Base-by-base conservation (phyloP, 2,329 filamentous ascomycete genomes). In the Exophiala calicioides region DNA sequence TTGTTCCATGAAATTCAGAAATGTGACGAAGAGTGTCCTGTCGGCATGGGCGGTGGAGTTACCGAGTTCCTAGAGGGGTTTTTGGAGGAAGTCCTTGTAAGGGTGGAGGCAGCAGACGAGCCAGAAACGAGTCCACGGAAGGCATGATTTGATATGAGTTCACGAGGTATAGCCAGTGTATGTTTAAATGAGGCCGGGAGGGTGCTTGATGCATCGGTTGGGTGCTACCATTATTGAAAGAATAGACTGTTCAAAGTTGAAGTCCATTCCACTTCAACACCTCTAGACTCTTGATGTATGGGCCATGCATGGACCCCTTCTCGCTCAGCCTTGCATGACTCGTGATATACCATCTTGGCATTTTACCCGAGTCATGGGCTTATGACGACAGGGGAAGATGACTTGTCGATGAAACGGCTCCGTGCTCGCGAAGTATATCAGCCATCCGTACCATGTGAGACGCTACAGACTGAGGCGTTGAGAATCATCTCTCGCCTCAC, bases 21-120 rank as follows among this genome's bases (percentile, higher is more conserved):
- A 54, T 87, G 84, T 68, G 93, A 98, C 68, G 86, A 85, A 65
- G 80, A 84, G 32, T 86, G 89, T 58, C 88, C 90, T 4, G 89
- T 97, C 8, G 89, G 90, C 1, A 96, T 97, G 91, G 91, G 90
- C 0, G 84, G 88, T 33, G 90, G 91, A 19, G 90, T 95, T 2
- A 83, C 84, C 33, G 88, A 87, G 1, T 94, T 97, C 58, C 69
- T 97, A 5, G 93, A 98, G 66, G 91, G 90, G 0, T 80, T 97
- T 53, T 72, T 98, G 24, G 93, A 98, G 66, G 93, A 98, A 73
- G 85, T 98, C 18, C 72, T 98, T 16, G 90, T 96, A 26, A 74
- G 93, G 45, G 88, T 97, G 10, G 91, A 97, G 71, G 88, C 90
- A 3, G 76, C 90, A 52, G 88, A 93, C 60, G 87, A 89, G 43